Conservation (phyloP, 1,284 basidiomycete genomes). For the Ustilago tritici region DNA sequence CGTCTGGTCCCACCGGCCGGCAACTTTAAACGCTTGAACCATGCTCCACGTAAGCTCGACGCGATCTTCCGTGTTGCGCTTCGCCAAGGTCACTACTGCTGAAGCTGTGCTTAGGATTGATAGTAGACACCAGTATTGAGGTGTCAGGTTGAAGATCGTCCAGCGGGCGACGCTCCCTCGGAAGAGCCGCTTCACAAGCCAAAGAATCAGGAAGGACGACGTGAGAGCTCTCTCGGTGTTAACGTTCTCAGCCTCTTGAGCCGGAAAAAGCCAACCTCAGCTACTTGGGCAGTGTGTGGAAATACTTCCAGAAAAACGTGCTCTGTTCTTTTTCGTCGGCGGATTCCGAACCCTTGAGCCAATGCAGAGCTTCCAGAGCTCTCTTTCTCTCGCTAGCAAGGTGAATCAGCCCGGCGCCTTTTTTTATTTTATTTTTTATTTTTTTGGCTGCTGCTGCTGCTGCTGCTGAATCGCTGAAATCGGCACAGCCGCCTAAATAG, state of each 20-base stretch:
- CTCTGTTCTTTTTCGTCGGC: background rate
- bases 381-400: background rate
- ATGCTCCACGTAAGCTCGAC: background rate
- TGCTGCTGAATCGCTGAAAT: too few relatives aligned
- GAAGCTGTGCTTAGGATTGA: background rate
- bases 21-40: background rate
- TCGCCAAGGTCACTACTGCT: background rate
- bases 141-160: background rate
- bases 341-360: constrained; percentile 3
- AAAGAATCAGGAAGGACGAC: background rate
- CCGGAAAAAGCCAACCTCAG: background rate
- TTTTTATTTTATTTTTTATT: background rate
- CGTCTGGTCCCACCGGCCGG: constrained; percentile 1
- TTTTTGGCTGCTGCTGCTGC: background rate
- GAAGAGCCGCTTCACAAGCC: background rate
- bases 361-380: background rate
- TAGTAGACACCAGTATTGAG: background rate
- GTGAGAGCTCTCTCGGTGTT: background rate
- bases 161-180: background rate
- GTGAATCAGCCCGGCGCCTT: constrained; percentile 4
- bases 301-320: background rate
- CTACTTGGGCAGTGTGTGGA: background rate
- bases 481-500: too few relatives aligned
- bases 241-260: background rate
- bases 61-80: background rate